Conservation (phyloP, 129 eudicot genomes). For the Centaurea solstitialis region DNA sequence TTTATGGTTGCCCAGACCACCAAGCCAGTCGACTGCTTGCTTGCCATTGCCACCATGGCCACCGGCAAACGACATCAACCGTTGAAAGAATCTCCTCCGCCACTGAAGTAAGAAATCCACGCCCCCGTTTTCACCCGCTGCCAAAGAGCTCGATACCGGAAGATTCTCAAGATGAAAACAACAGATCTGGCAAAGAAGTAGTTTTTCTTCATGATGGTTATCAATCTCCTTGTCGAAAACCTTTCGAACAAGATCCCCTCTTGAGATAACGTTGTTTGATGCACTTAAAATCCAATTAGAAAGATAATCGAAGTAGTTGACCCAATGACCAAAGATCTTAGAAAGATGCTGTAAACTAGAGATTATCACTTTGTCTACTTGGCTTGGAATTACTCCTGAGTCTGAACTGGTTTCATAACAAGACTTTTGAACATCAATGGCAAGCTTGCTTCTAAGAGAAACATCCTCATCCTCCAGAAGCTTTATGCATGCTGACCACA, state of each 20-base stretch:
- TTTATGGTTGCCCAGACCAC: slow-evolving; percentile 95
- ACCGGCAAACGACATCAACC: slow-evolving; percentile 46
- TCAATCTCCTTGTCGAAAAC: slow-evolving; percentile 98
- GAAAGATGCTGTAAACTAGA: slow-evolving; percentile 76
- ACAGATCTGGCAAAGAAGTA: slow-evolving; percentile 79
- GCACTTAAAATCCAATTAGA: slow-evolving; percentile 56
- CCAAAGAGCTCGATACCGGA: slow-evolving; percentile 31
- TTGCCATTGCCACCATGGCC: slow-evolving; percentile 37
- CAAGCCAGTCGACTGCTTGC: slow-evolving; percentile 69
- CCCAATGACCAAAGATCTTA: slow-evolving; percentile 65
- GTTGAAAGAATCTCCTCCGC: slow-evolving; percentile 59
- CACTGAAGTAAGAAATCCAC: slow-evolving; percentile 48
- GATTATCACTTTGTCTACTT: slow-evolving; percentile 87
- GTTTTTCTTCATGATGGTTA: slow-evolving; percentile 91
- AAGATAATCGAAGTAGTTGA: slow-evolving; percentile 63
- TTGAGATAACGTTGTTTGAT: slow-evolving; percentile 48
- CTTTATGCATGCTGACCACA: slow-evolving; percentile 79
- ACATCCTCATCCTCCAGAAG: slow-evolving; percentile 97
- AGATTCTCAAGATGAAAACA: slow-evolving; percentile 75
- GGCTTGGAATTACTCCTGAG: slow-evolving; percentile 58
- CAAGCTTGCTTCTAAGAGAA: slow-evolving; percentile 68
- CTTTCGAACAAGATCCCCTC: slow-evolving; percentile 86
- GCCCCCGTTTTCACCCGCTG: slow-evolving; percentile 18
- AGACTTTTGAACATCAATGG: slow-evolving; percentile 64
- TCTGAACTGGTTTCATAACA: slow-evolving; percentile 20